phyloP scores from a whole-genome alignment of 805 yeast genomes.

The Yamadazyma nakazawae region DNA sequence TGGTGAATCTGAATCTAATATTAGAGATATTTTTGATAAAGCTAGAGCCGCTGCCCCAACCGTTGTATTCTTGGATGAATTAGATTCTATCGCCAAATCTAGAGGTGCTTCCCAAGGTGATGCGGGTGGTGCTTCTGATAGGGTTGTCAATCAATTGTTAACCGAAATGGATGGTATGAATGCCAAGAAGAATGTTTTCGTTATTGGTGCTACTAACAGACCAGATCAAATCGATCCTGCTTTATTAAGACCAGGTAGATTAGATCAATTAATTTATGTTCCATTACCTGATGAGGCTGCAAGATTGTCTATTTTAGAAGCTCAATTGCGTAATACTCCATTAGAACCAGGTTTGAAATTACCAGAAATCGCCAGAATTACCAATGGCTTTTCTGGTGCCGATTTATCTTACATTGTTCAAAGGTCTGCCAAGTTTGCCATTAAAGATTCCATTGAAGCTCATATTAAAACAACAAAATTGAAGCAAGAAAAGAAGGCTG shows the following conservation, averaged over 20 bases:
- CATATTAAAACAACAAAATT: conserved; percentile 30
- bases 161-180: conserved; percentile 99
- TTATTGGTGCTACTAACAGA: conserved; percentile 98
- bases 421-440: conserved; percentile 98
- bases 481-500: conserved; percentile 36
- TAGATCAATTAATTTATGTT: conserved; percentile 96
- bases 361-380: conserved; percentile 82
- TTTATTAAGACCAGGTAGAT: conserved; percentile 96
- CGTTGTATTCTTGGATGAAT: conserved; percentile 96
- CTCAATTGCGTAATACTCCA: conserved; percentile 98
- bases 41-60: conserved; percentile 99
- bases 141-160: conserved; percentile 92
- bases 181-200: conserved; percentile 97
- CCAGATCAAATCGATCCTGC: conserved; percentile 99
- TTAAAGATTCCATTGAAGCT: conserved; percentile 96
- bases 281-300: conserved; percentile 97
- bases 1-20: conserved; percentile 97
- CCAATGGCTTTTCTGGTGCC: conserved; percentile 99
- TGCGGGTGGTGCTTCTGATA: conserved; percentile 95
- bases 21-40: conserved; percentile 95
- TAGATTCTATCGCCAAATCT: conserved; percentile 95
- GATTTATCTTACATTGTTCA: conserved; percentile 96
- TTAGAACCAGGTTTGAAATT: conserved; percentile 95
- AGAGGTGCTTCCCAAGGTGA: conserved; percentile 90
- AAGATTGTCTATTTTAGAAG: conserved; percentile 86